Evolutionary conservation across 352 stramenopile species (phyloP), one percentile per base, ranked within the genome.

Genomic region (Pythium inflatum): DNA sequence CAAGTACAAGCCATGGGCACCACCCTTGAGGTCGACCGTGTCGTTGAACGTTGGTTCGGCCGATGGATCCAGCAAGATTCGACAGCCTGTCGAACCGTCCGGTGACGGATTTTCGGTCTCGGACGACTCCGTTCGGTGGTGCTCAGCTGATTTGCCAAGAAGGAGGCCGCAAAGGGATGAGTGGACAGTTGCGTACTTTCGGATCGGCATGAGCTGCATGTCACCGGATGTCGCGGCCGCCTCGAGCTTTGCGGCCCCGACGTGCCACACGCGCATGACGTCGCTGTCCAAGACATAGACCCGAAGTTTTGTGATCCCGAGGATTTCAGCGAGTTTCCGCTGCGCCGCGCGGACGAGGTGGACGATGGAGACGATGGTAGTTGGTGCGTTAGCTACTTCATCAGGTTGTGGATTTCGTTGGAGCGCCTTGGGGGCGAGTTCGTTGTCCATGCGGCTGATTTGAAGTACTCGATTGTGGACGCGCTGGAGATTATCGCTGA

Each of bases 11-110:
- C 83, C 86, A 41, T 79, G 68, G 27, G 81, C 79, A 0, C 82
- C 82, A 2, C 83, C 83, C 24, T 73, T 70, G 27, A 92, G 77
- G 53, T 93, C 86, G 4, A 90, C 82, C 0, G 82, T 91, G 53
- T 91, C 83, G 38, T 93, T 93, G 68, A 87, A 93, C 4, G 64
- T 76, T 24, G 82, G 69, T 54, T 92, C 74, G 0, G 78, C 76
- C 11, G 77, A 71, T 4, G 84, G 82, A 30, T 91, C 77, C 0
- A 76, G 36, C 3, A 87, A 46, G 4, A 87, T 82, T 13, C 73
- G 33, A 1, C 74, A 73, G n/a, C 40, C 36, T 22, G 24, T 36
- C 3, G 64, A 24, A n/a, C n/a, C n/a, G n/a, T n/a, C n/a, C n/a
- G n/a, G n/a, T n/a, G n/a, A n/a, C 36, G 36, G 36, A 43, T 43